phyloP scores from a whole-genome alignment of 176 grass and related monocot genomes.

The Echinochloa phyllopogon region DNA sequence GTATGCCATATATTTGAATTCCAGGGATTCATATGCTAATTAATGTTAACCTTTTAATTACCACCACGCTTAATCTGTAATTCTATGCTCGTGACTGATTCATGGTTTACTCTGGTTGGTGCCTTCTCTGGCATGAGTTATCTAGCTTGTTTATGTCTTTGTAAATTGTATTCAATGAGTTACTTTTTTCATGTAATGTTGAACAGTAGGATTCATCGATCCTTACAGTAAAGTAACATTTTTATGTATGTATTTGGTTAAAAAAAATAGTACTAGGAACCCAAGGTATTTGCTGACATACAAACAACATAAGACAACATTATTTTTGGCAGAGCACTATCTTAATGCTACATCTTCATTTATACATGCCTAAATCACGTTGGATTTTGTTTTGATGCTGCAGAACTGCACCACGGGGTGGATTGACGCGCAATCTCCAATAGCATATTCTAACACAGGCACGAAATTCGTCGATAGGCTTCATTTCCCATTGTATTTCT shows the following conservation, averaged over 20 bases:
- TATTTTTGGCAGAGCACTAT: neutral
- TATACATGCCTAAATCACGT: constrained; percentile 6
- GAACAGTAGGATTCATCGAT: neutral
- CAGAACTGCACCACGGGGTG: constrained; percentile 64
- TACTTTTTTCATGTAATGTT: neutral
- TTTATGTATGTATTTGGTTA: neutral
- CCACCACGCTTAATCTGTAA: neutral
- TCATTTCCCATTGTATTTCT: constrained; percentile 50
- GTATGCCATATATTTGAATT: neutral
- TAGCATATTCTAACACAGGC: constrained; percentile 58
- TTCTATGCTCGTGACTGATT: neutral
- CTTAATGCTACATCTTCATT: neutral
- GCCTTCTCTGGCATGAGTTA: neutral
- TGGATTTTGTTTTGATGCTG: constrained; percentile 34
- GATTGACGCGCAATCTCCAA: constrained; percentile 58
- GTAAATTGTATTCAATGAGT: neutral
- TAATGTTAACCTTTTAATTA: neutral
- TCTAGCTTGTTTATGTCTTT: neutral
- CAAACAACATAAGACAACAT: neutral
- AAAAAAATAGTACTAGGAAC: neutral
- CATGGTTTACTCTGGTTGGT: constrained; percentile 14
- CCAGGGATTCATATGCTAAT: constrained; percentile 5
- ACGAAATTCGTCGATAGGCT: constrained; percentile 52
- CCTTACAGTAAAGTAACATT: neutral
- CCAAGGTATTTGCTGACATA: neutral